Percentiles rank a stretch among this genome's conserved stretches.
These are phyloP conservation scores for Lipomyces sp. DNA, from an alignment of 805 yeast genomes.

Conservation along the genomic window DNA sequence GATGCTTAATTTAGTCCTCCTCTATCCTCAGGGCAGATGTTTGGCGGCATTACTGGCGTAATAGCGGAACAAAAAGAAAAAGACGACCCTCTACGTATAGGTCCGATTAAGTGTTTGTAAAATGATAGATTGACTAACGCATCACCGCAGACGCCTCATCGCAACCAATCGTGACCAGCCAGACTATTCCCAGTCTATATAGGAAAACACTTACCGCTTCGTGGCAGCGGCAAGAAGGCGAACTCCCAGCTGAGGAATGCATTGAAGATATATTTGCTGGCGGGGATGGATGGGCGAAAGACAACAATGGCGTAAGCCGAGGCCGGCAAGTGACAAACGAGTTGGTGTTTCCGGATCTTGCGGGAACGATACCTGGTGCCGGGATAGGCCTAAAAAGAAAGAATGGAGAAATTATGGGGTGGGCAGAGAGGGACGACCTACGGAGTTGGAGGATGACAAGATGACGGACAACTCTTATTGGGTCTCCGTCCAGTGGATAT, in stretches of 20 bases:
- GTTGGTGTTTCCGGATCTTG: slow-evolving; percentile 71
- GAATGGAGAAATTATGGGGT: slow-evolving; percentile 31
- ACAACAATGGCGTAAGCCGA: slow-evolving; percentile 21
- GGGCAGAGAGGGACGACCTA: slow-evolving; percentile 32
- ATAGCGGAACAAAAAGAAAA: slow-evolving; percentile 40
- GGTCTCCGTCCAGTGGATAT: not conserved
- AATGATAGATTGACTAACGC: not conserved
- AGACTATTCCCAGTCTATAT: slow-evolving; percentile 30
- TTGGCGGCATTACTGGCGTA: slow-evolving; percentile 57
- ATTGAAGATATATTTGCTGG: slow-evolving; percentile 75
- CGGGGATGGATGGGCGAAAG: slow-evolving; percentile 59
- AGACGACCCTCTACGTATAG: slow-evolving; percentile 29
- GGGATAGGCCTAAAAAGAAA: slow-evolving; percentile 20
- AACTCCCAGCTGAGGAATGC: slow-evolving; percentile 62
- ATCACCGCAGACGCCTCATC: slow-evolving; percentile 10
- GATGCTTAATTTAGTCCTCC: slow-evolving; percentile 41
- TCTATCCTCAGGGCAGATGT: slow-evolving; percentile 49
- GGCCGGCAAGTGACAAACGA: slow-evolving; percentile 47
- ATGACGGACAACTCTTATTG: not conserved
- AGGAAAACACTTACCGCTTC: slow-evolving; percentile 33
- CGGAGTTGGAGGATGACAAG: slow-evolving; percentile 33
- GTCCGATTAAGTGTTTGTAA: not conserved
- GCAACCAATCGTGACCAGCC: not conserved
- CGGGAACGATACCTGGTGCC: slow-evolving; percentile 26
- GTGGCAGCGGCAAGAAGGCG: slow-evolving; percentile 40